Base-by-base conservation (phyloP, 352 stramenopile genomes). In the Pythium brachiatum region DNA sequence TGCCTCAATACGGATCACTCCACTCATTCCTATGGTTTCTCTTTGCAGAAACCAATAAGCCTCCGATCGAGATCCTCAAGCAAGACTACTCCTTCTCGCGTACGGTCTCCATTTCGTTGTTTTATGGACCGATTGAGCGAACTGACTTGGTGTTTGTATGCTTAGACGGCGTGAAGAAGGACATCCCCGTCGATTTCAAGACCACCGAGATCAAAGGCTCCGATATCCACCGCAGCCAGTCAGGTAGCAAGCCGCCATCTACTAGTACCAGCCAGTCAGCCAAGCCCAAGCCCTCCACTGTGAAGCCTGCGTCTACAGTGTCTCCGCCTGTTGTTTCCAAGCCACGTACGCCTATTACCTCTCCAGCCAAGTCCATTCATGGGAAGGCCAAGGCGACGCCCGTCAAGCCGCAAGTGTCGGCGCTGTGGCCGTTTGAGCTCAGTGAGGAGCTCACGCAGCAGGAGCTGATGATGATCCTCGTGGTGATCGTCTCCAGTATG, bases 71-170 rank as follows among this genome's bases (percentile, higher is more conserved):
- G 68, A 87, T 91, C 58, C 72, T 64, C n/a, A 77, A 86, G 13
- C 76, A 88, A 44, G 78, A 88, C 55, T 91, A 77, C 32, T 86
- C 74, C 11, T 91, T 88, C 61, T 79, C 79, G 27, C 73, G 81
- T 90, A 66, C 27, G 68, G 36, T 20, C 13, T 44, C 1, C 13
- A 3, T 7, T 13, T 3, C 36, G 36, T 12, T 21, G 36, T 44
- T 16, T 44, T 21, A 39, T 13, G 34, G 34, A n/a, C 34, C n/a
- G n/a, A n/a, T 41, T 4, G 5, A 21, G 16, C 6, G 21, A 21
- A 44, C 36, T 44, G 36, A 44, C 36, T 44, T 44, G 36, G 5
- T 5, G 12, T 20, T 29, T 11, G 23, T 34, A 34, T n/a, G 32
- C 0, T 32, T n/a, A 83, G 81, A 88, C 12, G 75, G 79, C 58